A percentile compares a stretch with the other conserved stretches of the same genome.
phyloP scores from a whole-genome alignment of 331 rosid species.

The Rhamnella rubrinervis region DNA sequence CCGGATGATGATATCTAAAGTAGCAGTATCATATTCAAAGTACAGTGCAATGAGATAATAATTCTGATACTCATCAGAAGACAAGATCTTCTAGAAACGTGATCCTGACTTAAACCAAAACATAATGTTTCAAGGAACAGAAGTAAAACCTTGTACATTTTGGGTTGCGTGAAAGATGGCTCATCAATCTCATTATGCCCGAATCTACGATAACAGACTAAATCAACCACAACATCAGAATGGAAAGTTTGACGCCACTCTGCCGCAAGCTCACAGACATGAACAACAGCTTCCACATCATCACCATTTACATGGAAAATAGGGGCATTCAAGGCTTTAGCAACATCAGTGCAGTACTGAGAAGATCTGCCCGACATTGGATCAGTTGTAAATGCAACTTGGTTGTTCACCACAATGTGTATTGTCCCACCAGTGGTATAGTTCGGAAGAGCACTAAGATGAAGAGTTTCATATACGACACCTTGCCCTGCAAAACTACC shows the following conservation, averaged over 20 bases:
- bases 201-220: conserved; percentile 92
- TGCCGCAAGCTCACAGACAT: conserved; percentile 96
- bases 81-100: not conserved
- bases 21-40: conserved; percentile 6
- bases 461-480: conserved; percentile 91
- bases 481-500: conserved; percentile 99
- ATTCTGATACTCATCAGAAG: not conserved
- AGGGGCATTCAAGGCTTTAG: conserved; percentile 91
- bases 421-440: conserved; percentile 92
- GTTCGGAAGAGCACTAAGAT: conserved; percentile 97
- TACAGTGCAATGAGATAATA: not conserved
- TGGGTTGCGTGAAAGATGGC: conserved; percentile 97
- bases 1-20: conserved; percentile 11
- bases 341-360: conserved; percentile 93
- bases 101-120: not conserved
- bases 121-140: not conserved
- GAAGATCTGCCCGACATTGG: conserved; percentile 91
- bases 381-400: conserved; percentile 98
- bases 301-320: conserved; percentile 95
- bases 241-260: conserved; percentile 99
- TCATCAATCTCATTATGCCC: conserved; percentile 99
- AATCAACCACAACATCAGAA: conserved; percentile 95
- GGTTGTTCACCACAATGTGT: conserved; percentile 90
- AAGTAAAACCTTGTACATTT: conserved; percentile 79
- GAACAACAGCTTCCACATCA: conserved; percentile 97